Evolutionary conservation across 768 basidiomycete species (phyloP), one percentile per base, ranked within the genome.

Genomic region (Cystobasidium tubakii): DNA sequence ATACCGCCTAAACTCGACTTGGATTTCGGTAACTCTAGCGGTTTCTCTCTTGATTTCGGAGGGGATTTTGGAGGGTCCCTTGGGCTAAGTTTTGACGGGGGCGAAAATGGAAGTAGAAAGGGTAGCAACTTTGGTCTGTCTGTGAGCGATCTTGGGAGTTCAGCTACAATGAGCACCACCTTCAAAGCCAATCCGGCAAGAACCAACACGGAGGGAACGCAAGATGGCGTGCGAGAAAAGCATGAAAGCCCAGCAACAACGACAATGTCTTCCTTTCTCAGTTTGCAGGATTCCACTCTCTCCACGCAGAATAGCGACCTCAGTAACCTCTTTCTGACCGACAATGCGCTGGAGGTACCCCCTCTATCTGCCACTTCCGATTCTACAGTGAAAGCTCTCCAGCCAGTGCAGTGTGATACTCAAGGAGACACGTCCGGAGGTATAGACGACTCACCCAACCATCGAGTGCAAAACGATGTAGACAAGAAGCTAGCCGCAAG

Each of bases 1-100:
- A 60, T 71, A 27, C 54, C 69, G 4, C 69, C 69, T 3, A 71
- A 71, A 46, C 69, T 71, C 2, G 69, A 71, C 29, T 13, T 71
- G 23, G 69, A 71, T 39, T 71, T 71, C 29, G 69, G 69, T 23
- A 67, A 36, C 23, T 50, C 57, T 17, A 60, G 57, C 33, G 33
- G 57, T 4, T 71, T 71, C n/a, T 54, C 50, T 55, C 54, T 71
- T 6, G 69, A 71, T 33, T 39, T 71, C 34, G 69, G 44, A 34
- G 23, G 25, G 3, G 69, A 62, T 25, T 65, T 65, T n/a, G 57
- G 57, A 9, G 36, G 46, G 3, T 50, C 46, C 4, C 57, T 60
- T 4, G 57, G 31, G 6, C 19, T 39, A 2, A 65, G 63, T 13
- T 62, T 62, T 29, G 57, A 25, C 29, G 57, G n/a, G n/a, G n/a